Evolutionary conservation across 179 eudicot species (phyloP).

Genomic region (Nepenthes alata): DNA sequence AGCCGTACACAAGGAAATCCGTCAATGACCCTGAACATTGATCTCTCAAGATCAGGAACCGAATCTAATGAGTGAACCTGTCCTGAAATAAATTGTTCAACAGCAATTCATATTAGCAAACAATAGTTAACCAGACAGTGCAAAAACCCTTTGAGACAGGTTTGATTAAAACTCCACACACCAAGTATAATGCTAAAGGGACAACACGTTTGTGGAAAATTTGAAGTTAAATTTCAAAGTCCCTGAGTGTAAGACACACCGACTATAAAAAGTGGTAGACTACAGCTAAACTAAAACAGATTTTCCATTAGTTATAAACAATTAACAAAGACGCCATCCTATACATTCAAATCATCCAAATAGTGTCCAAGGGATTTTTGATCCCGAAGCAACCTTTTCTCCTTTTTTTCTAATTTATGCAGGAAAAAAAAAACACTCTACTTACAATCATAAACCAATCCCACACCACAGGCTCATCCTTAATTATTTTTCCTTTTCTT

Average conservation of each 20-base stretch:
- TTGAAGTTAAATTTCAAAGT: background rate
- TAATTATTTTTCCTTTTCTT: no score
- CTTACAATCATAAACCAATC: no score
- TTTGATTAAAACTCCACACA: no score
- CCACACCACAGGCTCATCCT: no score
- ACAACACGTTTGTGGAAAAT: background rate
- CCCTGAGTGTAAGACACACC: background rate
- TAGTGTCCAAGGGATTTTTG: no score
- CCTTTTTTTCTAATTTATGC: no score
- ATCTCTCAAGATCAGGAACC: slow-evolving; percentile 92
- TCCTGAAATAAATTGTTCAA: slow-evolving; percentile 31
- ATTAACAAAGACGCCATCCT: no score
- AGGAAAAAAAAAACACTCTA: no score
- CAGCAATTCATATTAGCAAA: background rate
- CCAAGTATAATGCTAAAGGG: background rate
- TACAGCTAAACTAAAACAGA: background rate
- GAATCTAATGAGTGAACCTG: slow-evolving; percentile 45
- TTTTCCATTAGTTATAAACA: no score
- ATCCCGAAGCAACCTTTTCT: no score
- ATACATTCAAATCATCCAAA: no score
- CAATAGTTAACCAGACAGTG: background rate
- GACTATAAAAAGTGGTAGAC: background rate
- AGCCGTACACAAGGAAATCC: slow-evolving; percentile 93
- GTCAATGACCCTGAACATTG: slow-evolving; percentile 68
- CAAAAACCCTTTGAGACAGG: background rate